These are phyloP conservation scores for Truncatella angustata DNA, from an alignment of 2,329 filamentous ascomycete species.

Conservation along the genomic window DNA sequence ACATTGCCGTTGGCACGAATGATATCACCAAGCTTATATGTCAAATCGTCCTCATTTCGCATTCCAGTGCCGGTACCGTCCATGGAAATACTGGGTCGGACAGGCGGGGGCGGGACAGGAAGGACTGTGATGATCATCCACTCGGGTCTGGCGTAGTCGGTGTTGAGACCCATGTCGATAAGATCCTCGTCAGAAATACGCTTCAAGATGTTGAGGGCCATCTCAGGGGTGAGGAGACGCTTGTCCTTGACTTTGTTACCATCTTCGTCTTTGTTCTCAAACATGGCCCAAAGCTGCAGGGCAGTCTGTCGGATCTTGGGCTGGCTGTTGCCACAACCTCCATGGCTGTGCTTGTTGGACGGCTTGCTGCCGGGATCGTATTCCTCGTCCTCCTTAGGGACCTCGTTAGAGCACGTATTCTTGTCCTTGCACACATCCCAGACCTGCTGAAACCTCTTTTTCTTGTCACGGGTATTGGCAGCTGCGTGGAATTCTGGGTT, in stretches of 20 bases:
- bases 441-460: slow-evolving; percentile 88
- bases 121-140: slow-evolving; percentile 98
- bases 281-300: slow-evolving; percentile 73
- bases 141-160: slow-evolving; percentile 92
- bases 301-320: slow-evolving; percentile 86
- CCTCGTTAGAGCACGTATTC: slow-evolving; percentile 77
- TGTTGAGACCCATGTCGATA: slow-evolving; percentile 84
- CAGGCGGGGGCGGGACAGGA: slow-evolving; percentile 91
- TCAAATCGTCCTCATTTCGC: slow-evolving; percentile 97
- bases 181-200: slow-evolving; percentile 81
- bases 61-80: slow-evolving; percentile 90
- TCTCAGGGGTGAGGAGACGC: slow-evolving; percentile 76
- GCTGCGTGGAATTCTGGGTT: slow-evolving; percentile 82
- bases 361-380: slow-evolving; percentile 59
- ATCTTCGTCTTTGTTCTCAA: slow-evolving; percentile 78
- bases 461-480: slow-evolving; percentile 83
- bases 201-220: slow-evolving; percentile 82
- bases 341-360: slow-evolving; percentile 61
- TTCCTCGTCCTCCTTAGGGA: slow-evolving; percentile 67
- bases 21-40: slow-evolving; percentile 97
- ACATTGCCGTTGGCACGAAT: slow-evolving; percentile 97
- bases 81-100: slow-evolving; percentile 95
- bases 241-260: slow-evolving; percentile 74
- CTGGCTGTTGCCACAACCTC: slow-evolving; percentile 89
- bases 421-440: slow-evolving; percentile 92